phyloP scores from a whole-genome alignment of 1,284 basidiomycete species.

The Coniferiporia sulphurascens region DNA sequence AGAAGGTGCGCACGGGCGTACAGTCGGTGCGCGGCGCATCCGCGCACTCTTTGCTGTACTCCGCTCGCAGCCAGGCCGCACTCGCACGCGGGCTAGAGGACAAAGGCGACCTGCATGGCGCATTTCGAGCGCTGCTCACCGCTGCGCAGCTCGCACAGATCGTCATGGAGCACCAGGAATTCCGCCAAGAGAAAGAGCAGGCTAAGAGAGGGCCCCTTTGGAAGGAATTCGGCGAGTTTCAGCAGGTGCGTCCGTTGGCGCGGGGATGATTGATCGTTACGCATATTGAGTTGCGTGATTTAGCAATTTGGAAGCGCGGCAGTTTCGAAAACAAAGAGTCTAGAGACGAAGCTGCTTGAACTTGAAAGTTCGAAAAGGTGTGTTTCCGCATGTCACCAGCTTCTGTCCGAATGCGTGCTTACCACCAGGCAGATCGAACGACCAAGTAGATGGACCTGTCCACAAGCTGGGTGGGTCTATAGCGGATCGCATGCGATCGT shows the following conservation, averaged over 20 bases:
- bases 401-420: constrained; percentile 2
- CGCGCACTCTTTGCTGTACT: constrained; percentile 49
- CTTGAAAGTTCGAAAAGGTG: constrained; percentile 46
- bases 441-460: constrained; percentile 29
- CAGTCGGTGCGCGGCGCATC: constrained; percentile 49
- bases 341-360: constrained; percentile 57
- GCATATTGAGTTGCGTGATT: not conserved
- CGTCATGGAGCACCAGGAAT: constrained; percentile 55
- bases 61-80: constrained; percentile 51
- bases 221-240: constrained; percentile 55
- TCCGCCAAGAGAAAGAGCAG: constrained; percentile 41
- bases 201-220: constrained; percentile 45
- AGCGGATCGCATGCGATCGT: constrained; percentile 65
- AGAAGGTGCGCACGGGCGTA: constrained; percentile 52
- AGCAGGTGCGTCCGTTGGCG: constrained; percentile 41
- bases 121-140: constrained; percentile 53
- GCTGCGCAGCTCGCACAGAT: constrained; percentile 53
- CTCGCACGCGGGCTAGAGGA: constrained; percentile 46
- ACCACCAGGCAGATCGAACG: constrained; percentile 6
- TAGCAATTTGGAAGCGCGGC: constrained; percentile 51
- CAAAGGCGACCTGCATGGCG: constrained; percentile 53
- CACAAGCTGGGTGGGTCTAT: constrained; percentile 51
- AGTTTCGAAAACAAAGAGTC: constrained; percentile 37
- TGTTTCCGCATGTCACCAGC: constrained; percentile 28
- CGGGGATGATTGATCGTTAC: constrained; percentile 10